Percentiles rank a stretch among this genome's conserved stretches.
phyloP scores from a whole-genome alignment of 495 filamentous ascomycete genomes.

The Aspergillus ostianus region DNA sequence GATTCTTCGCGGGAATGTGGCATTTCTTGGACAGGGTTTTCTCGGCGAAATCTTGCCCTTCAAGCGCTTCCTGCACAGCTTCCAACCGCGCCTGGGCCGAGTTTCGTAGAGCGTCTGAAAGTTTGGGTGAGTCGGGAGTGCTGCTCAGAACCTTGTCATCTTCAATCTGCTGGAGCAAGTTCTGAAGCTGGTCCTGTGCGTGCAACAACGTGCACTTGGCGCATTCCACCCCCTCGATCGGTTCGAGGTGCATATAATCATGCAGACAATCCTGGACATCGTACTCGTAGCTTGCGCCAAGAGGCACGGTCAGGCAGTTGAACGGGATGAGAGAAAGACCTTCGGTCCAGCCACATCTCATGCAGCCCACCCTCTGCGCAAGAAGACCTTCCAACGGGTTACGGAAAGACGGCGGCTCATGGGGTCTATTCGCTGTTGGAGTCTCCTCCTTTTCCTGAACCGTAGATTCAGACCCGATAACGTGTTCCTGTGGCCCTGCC shows the following conservation, averaged over 20 bases:
- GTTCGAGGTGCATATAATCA: constrained; percentile 79
- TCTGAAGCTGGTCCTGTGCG: constrained; percentile 45
- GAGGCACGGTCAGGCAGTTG: constrained; percentile 85
- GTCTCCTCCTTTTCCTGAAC: constrained; percentile 8
- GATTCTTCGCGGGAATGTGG: constrained; percentile 65
- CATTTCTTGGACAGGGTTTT: constrained; percentile 69
- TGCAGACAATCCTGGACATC: constrained; percentile 76
- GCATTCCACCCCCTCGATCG: constrained; percentile 86
- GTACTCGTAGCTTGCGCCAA: constrained; percentile 56
- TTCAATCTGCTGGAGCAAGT: constrained; percentile 39
- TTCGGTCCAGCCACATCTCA: constrained; percentile 80
- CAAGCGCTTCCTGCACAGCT: constrained; percentile 65
- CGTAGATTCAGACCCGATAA: constrained; percentile 26
- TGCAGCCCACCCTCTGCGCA: constrained; percentile 88
- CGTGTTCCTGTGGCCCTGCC: constrained; percentile 37
- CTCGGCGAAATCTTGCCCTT: constrained; percentile 79
- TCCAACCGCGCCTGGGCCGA: constrained; percentile 52
- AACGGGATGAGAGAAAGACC: constrained; percentile 86
- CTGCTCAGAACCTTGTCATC: constrained; percentile 24
- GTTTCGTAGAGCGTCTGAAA: constrained; percentile 32
- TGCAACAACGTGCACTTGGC: constrained; percentile 80
- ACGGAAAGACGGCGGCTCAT: constrained; percentile 26
- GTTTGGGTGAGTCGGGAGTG: constrained; percentile 21
- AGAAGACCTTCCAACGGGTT: constrained; percentile 85
- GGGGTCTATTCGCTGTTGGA: background rate